Evolutionary conservation across 768 basidiomycete genomes (phyloP), one percentile per base, ranked within the genome.

Genomic region (Pholiota microspora): DNA sequence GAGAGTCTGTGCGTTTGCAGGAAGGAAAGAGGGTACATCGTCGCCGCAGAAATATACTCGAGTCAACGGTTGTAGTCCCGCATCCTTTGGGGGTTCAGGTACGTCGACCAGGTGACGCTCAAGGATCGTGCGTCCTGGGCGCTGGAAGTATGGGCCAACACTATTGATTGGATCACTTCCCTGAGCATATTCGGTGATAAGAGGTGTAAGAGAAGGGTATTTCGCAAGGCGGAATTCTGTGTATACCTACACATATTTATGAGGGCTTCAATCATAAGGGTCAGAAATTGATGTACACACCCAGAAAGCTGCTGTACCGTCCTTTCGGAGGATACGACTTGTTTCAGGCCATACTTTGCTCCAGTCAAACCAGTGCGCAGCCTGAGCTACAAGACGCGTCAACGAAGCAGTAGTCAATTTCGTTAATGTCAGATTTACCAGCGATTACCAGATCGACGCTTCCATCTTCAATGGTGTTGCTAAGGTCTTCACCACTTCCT

Each of bases 331-430:
- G 7, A 88, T 77, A 2, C 86, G 74, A 9, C 75, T 73, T 0
- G 83, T 71, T 67, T 92, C 86, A 2, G 78, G 80, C 88, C 89
- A 93, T 6, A 87, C 74, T 60, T 78, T 81, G 5, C 69, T 66
- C 79, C 85, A 89, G 61, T 92, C 77, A 62, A 92, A 93, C 89
- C 90, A 92, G 64, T 93, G 91, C 2, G 82, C 82, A 0, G 90
- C 83, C 69, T 90, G 90, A 1, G 87, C 90, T 89, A 46, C 18
- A 16, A 55, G n/a, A n/a, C n/a, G n/a, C n/a, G n/a, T n/a, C n/a
- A n/a, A n/a, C n/a, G n/a, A n/a, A n/a, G n/a, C n/a, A n/a, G n/a
- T n/a, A n/a, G n/a, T n/a, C n/a, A n/a, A n/a, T n/a, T n/a, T n/a
- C n/a, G n/a, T n/a, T n/a, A n/a, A n/a, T n/a, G n/a, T n/a, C n/a